Conservation (phyloP, 768 basidiomycete species). For the Mycena leptocephala region DNA sequence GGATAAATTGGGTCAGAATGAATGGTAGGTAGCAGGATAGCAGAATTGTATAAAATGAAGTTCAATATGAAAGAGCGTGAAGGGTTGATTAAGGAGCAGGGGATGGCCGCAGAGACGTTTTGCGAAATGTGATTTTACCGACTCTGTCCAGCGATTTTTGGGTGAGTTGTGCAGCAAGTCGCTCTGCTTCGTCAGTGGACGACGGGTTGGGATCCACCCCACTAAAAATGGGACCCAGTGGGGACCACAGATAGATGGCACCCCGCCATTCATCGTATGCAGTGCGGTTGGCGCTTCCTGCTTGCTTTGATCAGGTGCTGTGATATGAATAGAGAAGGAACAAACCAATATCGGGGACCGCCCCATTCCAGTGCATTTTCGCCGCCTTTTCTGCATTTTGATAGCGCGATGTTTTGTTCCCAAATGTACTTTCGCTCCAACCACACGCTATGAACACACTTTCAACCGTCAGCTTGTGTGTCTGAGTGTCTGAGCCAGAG, state of each 20-base stretch:
- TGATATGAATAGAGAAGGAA: not conserved
- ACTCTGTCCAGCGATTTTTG: not conserved
- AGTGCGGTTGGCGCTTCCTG: not conserved
- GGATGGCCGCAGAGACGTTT: not conserved
- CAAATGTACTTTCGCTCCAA: not conserved
- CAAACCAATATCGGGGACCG: not conserved
- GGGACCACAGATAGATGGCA: not conserved
- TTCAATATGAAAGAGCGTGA: not conserved
- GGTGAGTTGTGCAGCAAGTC: not conserved
- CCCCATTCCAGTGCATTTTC: not conserved
- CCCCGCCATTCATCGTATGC: not conserved
- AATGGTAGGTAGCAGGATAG: no score
- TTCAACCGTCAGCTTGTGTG: not conserved
- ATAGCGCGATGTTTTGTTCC: not conserved
- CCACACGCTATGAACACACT: not conserved
- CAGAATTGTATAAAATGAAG: not conserved
- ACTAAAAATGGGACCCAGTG: not conserved
- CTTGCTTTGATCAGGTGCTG: not conserved
- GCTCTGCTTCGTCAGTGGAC: not conserved
- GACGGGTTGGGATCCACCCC: not conserved
- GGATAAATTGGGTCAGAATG: no score
- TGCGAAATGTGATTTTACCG: not conserved
- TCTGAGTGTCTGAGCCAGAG: not conserved
- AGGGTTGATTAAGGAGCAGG: not conserved
- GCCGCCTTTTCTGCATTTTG: not conserved